Evolutionary conservation across 768 basidiomycete species (phyloP), one percentile per base, ranked within the genome.

Genomic region (Termitomyces sp.): DNA sequence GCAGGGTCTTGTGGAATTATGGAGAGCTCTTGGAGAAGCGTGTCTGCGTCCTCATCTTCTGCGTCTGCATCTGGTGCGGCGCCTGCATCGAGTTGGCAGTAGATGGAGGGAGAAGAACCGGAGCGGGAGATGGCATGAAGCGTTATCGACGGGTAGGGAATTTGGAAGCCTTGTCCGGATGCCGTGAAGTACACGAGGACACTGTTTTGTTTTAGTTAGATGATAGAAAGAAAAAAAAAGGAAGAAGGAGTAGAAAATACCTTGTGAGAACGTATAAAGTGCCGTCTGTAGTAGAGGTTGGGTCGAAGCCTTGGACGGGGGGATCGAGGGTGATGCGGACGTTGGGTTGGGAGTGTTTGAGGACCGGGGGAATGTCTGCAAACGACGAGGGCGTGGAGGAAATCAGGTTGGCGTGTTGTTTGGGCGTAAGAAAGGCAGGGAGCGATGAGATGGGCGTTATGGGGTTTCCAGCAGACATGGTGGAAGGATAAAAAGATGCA

Each of bases 41-140:
- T 65, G 48, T 72, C 69, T 53, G 72, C 75, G 30, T 78, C 74
- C 13, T 74, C 72, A n/a, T 69, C 66, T 3, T 63, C 68, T 6
- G 20, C 59, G 12, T 50, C 54, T 33, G 50, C 56, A 44, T 71
- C 72, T 53, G 67, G 68, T 15, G 69, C 74, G n/a, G 74, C 73
- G 52, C 68, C 67, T 60, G 93, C 93, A 65, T 97, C 95, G 12
- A 98, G 82, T 65, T 99, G 97, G 69, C 95, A 97, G 72, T 98
- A 98, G 68, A 98, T 82, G 7, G 85, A 88, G 4, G 91, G 86
- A 0, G 78, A 79, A 9, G 49, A 4, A 22, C 49, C 82, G 3
- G 81, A 79, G 47, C 93, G 87, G 0, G 94, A 92, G 55, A 95
- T 82, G 27, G 97, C 97, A 66, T 99, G 97, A 2, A 99, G 82